phyloP scores from a whole-genome alignment of 495 filamentous ascomycete species.

The Hypoxylon crocopeplum region DNA sequence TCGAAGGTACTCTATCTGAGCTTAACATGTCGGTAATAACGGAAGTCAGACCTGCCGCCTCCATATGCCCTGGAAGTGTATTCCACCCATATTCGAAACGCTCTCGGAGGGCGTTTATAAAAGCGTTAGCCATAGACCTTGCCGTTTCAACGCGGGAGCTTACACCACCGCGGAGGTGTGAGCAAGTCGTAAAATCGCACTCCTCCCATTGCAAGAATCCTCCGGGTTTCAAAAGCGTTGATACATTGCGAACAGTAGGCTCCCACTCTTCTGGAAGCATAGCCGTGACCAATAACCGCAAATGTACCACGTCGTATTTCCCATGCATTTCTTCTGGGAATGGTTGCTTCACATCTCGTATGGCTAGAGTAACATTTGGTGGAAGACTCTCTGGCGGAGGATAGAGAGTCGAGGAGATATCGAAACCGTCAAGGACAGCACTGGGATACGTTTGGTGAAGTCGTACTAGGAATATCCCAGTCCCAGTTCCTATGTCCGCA shows the following conservation, averaged over 20 bases:
- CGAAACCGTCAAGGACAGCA: slow-evolving; percentile 44
- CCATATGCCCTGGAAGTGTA: slow-evolving; percentile 3
- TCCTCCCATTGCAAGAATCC: slow-evolving; percentile 39
- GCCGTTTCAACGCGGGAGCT: background rate
- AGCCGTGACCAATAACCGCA: slow-evolving; percentile 44
- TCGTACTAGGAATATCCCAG: background rate
- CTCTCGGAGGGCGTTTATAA: background rate
- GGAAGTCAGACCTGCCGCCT: background rate
- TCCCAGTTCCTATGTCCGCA: slow-evolving; percentile 8
- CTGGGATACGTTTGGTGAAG: slow-evolving; percentile 1
- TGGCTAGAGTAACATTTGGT: slow-evolving; percentile 40
- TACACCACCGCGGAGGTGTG: background rate
- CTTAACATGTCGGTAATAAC: background rate
- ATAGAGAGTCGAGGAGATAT: slow-evolving; percentile 41
- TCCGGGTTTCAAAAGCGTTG: slow-evolving; percentile 26
- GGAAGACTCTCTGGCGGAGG: slow-evolving; percentile 32
- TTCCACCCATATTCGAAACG: slow-evolving; percentile 5
- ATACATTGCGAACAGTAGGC: slow-evolving; percentile 34
- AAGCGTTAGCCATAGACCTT: background rate
- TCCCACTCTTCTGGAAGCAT: slow-evolving; percentile 35
- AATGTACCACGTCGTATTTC: slow-evolving; percentile 47
- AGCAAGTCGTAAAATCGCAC: background rate
- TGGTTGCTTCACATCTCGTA: slow-evolving; percentile 41
- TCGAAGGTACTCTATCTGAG: slow-evolving; percentile 2
- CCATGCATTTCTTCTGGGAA: slow-evolving; percentile 39